Percentiles rank a stretch among this genome's conserved stretches.
Evolutionary conservation across 306 rosid genomes (phyloP).

Genomic region (Urtica urens): DNA sequence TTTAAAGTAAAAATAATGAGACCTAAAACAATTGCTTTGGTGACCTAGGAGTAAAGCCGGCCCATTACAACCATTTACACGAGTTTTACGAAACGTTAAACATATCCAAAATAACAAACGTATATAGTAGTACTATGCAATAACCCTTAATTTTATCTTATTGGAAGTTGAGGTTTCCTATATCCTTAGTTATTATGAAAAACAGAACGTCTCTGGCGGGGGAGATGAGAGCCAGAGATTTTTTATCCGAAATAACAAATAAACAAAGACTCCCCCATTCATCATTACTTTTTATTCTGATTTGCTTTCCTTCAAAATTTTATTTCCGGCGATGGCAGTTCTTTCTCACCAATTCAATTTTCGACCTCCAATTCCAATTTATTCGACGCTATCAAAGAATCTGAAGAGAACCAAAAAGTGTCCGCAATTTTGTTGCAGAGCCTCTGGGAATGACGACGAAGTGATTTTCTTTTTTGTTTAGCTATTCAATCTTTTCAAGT

Average conservation of each 20-base stretch:
- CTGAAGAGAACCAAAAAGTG: constrained; percentile 19
- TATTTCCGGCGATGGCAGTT: constrained; percentile 10
- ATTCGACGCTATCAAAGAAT: constrained; percentile 21
- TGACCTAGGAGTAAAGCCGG: too few species aligned
- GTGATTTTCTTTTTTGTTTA: constrained; percentile 17
- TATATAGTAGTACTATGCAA: too few species aligned
- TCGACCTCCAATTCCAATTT: constrained; percentile 14
- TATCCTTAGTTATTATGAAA: too few species aligned
- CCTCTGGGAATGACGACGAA: constrained; percentile 26
- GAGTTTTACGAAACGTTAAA: too few species aligned
- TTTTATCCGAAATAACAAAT: constrained; percentile 15
- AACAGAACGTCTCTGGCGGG: background rate
- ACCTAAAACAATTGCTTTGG: too few species aligned
- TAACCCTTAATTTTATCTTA: too few species aligned
- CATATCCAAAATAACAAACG: too few species aligned
- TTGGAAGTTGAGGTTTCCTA: too few species aligned
- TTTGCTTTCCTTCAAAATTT: constrained; percentile 8
- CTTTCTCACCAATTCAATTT: constrained; percentile 21
- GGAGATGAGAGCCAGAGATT: constrained; percentile 19
- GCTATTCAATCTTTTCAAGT: too few species aligned
- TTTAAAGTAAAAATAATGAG: too few species aligned
- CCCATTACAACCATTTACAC: too few species aligned
- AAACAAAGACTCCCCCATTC: background rate
- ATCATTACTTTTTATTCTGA: too few species aligned
- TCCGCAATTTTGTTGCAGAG: constrained; percentile 32